Evolutionary conservation across 305 asterid genomes (phyloP), one percentile per base, ranked within the genome.

Genomic region (Fraxinus ornus): DNA sequence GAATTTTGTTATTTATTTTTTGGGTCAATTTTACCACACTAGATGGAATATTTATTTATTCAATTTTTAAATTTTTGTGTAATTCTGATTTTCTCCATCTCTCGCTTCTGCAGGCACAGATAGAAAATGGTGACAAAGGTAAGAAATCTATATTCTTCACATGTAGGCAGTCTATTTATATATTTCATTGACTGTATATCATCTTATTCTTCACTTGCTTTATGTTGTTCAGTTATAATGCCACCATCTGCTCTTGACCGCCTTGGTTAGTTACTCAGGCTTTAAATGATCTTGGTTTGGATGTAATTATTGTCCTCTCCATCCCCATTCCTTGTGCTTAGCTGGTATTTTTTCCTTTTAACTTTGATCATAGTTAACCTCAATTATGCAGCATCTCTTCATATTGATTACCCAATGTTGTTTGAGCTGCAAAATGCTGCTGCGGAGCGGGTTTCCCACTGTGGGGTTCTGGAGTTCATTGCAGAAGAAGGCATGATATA

Each of bases 401-500:
- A 97, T 49, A 97, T 94, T 85, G 98, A 97, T 80, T 97, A 94
- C 85, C 99, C 99, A 22, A 97, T 97, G 98, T 78, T 97, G 82
- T 94, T 97, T 89, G 98, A 97, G 92, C 98, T 97, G 78, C 92
- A 83, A 44, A 97, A 97, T 87, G 84, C 87, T 86, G 88, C 92
- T 13, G 75, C 95, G 7, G 97, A 92, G 80, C 89, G 98, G 60
- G 84, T 88, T 78, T 97, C 99, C 44, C 98, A 94, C 83, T 97
- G 99, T 88, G 99, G 99, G 39, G 99, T 97, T 84, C 86, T 97
- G 81, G 99, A 97, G 89, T 97, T 97, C 88, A 92, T 94, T 91
- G 98, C 99, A 57, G 99, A 97, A 87, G 98, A 97, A 89, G 99
- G 99, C 93, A 87, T 94, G 97, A 93, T 97, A 78, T 94, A 94